Conservation (phyloP, 2,329 filamentous ascomycete genomes). For the Monosporascus cannonballus region DNA sequence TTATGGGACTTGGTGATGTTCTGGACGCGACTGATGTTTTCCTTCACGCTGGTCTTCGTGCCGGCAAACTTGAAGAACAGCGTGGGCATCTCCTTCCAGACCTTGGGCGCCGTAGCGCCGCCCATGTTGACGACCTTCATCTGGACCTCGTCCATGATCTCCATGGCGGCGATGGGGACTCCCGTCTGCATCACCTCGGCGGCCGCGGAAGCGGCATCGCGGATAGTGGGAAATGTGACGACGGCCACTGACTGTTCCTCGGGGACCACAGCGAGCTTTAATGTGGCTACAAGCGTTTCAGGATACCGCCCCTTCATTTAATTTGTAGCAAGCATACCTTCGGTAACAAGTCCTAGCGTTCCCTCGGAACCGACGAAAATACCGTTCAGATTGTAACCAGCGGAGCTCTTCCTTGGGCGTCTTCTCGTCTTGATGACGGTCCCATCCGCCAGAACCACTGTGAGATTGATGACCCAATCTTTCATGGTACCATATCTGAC, state of each 20-base stretch:
- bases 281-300: conserved; percentile 47
- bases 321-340: conserved; percentile 36
- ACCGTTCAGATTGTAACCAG: conserved; percentile 76
- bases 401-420: conserved; percentile 73
- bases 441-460: conserved; percentile 73
- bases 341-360: conserved; percentile 74
- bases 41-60: conserved; percentile 68
- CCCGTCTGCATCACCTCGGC: conserved; percentile 70
- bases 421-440: conserved; percentile 72
- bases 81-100: conserved; percentile 71
- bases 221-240: conserved; percentile 71
- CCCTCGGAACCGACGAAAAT: conserved; percentile 79
- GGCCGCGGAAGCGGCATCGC: conserved; percentile 68
- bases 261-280: conserved; percentile 73
- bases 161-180: conserved; percentile 69
- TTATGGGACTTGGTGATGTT: conserved; percentile 59
- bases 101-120: conserved; percentile 59
- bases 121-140: conserved; percentile 77
- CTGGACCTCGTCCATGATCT: conserved; percentile 84
- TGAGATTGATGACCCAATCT: conserved; percentile 80
- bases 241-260: conserved; percentile 73
- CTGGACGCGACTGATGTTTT: conserved; percentile 67
- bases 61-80: conserved; percentile 85
- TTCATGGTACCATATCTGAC: conserved; percentile 83
- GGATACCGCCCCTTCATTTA: neutral